Percentiles rank a stretch among this genome's conserved stretches.
These are phyloP conservation scores for Globisporangium orthogonon DNA, from an alignment of 352 stramenopile genomes.

Conservation along the genomic window DNA sequence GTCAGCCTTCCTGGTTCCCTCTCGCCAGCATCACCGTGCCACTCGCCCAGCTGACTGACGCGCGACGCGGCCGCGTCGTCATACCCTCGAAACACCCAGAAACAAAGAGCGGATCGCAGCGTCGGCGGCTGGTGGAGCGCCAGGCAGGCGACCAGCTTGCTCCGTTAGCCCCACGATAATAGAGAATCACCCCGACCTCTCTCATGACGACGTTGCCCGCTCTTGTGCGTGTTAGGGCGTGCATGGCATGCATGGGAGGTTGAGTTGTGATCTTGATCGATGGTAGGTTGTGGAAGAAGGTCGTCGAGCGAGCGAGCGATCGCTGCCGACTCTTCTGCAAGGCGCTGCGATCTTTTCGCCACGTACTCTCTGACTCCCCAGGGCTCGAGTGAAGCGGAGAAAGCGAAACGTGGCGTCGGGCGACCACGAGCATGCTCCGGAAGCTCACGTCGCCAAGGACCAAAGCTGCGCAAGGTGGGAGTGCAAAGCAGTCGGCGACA, in stretches of 20 bases:
- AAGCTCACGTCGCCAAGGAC: conserved; percentile 37
- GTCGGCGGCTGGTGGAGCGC: not conserved
- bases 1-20: no score
- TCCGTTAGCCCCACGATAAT: not conserved
- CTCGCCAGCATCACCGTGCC: no score
- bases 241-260: no score
- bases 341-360: not conserved
- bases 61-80: no score
- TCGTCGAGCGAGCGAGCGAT: not conserved
- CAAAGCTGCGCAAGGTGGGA: conserved; percentile 1
- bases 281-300: no score
- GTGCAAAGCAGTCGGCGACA: not conserved
- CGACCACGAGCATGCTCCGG: conserved; percentile 24
- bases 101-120: not conserved
- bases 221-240: no score
- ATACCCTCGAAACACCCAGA: not conserved
- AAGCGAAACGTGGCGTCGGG: no score
- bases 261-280: no score
- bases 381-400: no score
- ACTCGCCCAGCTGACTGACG: no score
- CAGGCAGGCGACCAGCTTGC: not conserved
- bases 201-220: not conserved
- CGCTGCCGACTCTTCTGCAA: not conserved
- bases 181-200: not conserved
- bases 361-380: no score